phyloP scores from a whole-genome alignment of 345 rosid genomes.

The Excoecaria cochinchinensis region DNA sequence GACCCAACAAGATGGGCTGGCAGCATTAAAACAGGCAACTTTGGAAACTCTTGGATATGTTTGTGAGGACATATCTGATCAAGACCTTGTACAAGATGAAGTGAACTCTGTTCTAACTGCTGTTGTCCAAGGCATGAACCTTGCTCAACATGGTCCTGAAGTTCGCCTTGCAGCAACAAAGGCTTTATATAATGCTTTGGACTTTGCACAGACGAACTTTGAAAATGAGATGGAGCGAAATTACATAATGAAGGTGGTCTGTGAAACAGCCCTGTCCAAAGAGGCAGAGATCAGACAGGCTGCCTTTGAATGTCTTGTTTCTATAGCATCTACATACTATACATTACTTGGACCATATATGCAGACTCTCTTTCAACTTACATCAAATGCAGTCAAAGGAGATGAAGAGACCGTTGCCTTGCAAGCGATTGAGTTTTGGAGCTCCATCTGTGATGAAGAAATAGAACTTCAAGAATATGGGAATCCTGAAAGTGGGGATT shows the following conservation, averaged over 20 bases:
- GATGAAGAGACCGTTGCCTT: conserved; percentile 91
- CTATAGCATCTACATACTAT: conserved; percentile 86
- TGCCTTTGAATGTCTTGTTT: conserved; percentile 95
- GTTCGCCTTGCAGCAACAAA: conserved; percentile 85
- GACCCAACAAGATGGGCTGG: conserved; percentile 60
- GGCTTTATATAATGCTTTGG: conserved; percentile 80
- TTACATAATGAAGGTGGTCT: conserved; percentile 91
- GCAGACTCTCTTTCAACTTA: conserved; percentile 78
- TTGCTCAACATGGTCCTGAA: conserved; percentile 62
- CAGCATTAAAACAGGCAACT: conserved; percentile 79
- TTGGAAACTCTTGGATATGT: conserved; percentile 87
- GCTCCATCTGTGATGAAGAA: conserved; percentile 97
- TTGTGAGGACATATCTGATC: conserved; percentile 85
- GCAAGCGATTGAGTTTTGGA: conserved; percentile 97
- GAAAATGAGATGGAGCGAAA: conserved; percentile 89
- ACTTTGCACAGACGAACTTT: conserved; percentile 91
- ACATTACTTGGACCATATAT: conserved; percentile 85
- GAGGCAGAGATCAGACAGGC: conserved; percentile 85
- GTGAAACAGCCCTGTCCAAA: conserved; percentile 80
- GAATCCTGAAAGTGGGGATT: conserved; percentile 58
- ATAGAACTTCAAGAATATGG: conserved; percentile 84
- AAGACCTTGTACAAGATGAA: conserved; percentile 86
- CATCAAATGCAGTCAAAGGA: conserved; percentile 80
- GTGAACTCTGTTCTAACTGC: conserved; percentile 92
- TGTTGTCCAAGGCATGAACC: conserved; percentile 96